Percentiles rank a stretch among this genome's conserved stretches.
Conservation (phyloP, 2,329 filamentous ascomycete genomes). For the Coniochaeta prunicola region DNA sequence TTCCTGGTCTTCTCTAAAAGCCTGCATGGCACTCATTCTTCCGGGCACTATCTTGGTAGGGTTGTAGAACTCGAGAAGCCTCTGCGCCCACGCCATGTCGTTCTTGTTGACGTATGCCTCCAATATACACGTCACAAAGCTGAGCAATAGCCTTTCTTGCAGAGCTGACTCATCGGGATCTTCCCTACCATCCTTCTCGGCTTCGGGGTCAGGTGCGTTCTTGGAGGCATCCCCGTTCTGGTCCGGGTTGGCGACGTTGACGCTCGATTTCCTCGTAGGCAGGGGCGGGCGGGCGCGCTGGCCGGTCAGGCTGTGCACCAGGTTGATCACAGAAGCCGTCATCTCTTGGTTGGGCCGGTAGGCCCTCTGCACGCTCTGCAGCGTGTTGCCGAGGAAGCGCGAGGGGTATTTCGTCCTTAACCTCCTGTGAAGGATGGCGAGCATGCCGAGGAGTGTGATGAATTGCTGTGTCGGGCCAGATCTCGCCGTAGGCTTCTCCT, state of each 20-base stretch:
- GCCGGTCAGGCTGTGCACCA: conserved; percentile 62
- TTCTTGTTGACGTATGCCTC: conserved; percentile 64
- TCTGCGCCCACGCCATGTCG: conserved; percentile 52
- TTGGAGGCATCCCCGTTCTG: conserved; percentile 45
- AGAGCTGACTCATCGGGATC: conserved; percentile 53
- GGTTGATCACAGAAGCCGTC: conserved; percentile 62
- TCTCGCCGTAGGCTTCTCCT: conserved; percentile 10
- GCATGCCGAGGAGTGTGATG: conserved; percentile 61
- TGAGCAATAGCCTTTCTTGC: conserved; percentile 59
- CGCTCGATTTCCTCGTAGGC: conserved; percentile 51
- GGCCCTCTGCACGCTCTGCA: conserved; percentile 62
- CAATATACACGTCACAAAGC: conserved; percentile 70
- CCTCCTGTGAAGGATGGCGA: conserved; percentile 64
- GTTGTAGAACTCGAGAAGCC: conserved; percentile 61
- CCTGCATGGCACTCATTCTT: conserved; percentile 52
- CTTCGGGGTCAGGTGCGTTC: conserved; percentile 57
- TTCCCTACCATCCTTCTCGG: conserved; percentile 44
- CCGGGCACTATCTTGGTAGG: conserved; percentile 57
- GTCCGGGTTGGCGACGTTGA: conserved; percentile 46
- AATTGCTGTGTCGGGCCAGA: conserved; percentile 39
- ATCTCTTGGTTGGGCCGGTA: conserved; percentile 61
- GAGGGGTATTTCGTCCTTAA: conserved; percentile 74
- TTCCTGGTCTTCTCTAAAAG: conserved; percentile 56
- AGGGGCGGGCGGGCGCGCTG: conserved; percentile 54
- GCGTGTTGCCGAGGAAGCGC: conserved; percentile 68